Base-by-base conservation (phyloP, 805 yeast species). In the Cyberlindnera xylosilytica region DNA sequence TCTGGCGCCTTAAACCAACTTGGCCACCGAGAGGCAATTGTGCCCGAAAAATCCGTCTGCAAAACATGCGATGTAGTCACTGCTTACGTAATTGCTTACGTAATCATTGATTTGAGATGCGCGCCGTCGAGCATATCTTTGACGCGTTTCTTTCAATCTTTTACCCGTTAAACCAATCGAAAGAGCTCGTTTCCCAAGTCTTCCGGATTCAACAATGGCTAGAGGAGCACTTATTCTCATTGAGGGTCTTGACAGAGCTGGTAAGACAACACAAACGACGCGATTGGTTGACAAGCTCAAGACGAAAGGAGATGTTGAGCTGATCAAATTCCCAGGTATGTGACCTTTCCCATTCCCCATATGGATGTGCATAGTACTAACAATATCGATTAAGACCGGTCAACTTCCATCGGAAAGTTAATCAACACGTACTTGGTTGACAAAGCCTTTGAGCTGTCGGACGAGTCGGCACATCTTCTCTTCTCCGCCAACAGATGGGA, bases 401-500 rank as follows among this genome's bases (percentile, higher is more conserved):
- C 85, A 0, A 93, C 98, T 0, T 72, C 74, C 10, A 83, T 88
- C 32, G 99, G 99, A 2, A 57, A 72, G 45, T 64, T 89, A 51
- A 90, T 93, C 54, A 78, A 93, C 62, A 61, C 70, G 41, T 93
- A 89, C 59, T 69, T 93, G 20, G 72, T 76, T 0, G 73, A 79
- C 49, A 64, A 67, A 18, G 43, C 60, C 1, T 74, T 75, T 46
- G 48, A 63, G 7, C 60, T 89, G 16, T 75, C 81, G 15, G 96
- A 90, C 56, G 81, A 88, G 60, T 71, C 96, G 0, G 83, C 89
- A 5, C 99, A 93, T 63, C 68, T 93, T 19, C 66, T 93, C 26
- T 93, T 93, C 61, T 79, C 89, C 51, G 97, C 98, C 1, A 93
- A 93, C 56, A 68, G 99, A 49, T 93, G 99, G 99, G 99, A 93